phyloP scores from a whole-genome alignment of 1,284 basidiomycete genomes.

The Coriolopsis trogii region DNA sequence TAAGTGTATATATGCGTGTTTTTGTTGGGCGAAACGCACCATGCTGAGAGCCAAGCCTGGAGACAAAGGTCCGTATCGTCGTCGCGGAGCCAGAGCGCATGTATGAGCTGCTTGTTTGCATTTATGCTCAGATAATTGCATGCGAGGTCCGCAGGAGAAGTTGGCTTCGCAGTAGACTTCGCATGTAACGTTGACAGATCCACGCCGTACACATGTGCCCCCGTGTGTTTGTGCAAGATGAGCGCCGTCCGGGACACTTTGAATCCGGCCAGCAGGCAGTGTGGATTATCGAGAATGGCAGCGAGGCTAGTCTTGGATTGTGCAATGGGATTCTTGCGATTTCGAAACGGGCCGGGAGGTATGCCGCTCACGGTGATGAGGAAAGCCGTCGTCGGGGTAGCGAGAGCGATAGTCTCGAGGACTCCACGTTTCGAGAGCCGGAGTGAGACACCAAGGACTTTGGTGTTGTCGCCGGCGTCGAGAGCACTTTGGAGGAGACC shows the following conservation, averaged over 20 bases:
- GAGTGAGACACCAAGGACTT: constrained; percentile 8
- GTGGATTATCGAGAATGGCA: background rate
- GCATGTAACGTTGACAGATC: constrained; percentile 3
- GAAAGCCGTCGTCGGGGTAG: constrained; percentile 8
- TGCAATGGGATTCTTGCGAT: background rate
- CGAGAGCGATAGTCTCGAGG: constrained; percentile 15
- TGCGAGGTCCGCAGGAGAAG: background rate
- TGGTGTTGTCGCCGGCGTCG: background rate
- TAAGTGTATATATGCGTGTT: too few species aligned
- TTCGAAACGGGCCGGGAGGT: background rate
- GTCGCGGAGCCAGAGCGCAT: constrained; percentile 6
- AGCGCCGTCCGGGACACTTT: constrained; percentile 5
- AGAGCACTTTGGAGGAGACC: background rate
- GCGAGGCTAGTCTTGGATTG: background rate
- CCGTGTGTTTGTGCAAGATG: constrained; percentile 7
- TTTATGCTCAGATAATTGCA: background rate
- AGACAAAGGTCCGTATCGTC: constrained; percentile 12
- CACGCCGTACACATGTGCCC: constrained; percentile 1
- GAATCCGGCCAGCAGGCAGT: constrained; percentile 2
- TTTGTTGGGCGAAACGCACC: too few species aligned
- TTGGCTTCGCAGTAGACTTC: background rate
- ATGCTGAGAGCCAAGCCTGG: constrained; percentile 12
- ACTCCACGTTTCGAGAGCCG: constrained; percentile 10
- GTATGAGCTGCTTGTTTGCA: background rate
- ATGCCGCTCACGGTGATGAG: background rate